Base-by-base conservation (phyloP, 805 yeast genomes). In the Saccharomycopsis sp. region DNA sequence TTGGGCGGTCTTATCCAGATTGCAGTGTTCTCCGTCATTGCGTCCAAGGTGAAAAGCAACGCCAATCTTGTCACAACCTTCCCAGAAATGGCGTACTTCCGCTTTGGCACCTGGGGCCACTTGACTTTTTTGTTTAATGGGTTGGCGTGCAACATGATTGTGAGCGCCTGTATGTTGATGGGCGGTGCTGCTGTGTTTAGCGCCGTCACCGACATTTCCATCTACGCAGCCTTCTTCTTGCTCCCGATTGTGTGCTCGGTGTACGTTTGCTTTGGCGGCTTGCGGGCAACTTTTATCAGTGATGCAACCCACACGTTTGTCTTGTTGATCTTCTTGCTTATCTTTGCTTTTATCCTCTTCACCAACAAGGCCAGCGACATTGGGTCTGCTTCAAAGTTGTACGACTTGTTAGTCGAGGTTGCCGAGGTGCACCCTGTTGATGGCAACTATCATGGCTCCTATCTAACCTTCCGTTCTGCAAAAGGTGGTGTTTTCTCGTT, bases 241-340 rank as follows among this genome's bases (percentile, higher is more conserved):
- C 50, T 69, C 7, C 73, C 75, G 4, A 49, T 69, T 22, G 71
- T 71, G n/a, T 73, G 71, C 35, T 59, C 69, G 38, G 53, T 70
- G 13, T 72, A 71, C 50, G 71, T 74, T 3, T 59, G 64, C 20
- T 61, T 69, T 30, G 77, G 76, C 38, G 77, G 77, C 6, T 53
- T 71, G 22, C 65, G 69, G 48, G 71, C 75, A 9, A 71, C 77
- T 2, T 70, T 71, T 46, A 57, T 71, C 30, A 64, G 76, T 10
- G 77, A 72, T 52, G 71, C 70, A 52, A 59, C 64, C 13, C 75
- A 70, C 52, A 68, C 73, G 2, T 64, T 68, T 34, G 62, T 69
- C 40, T 56, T 69, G 33, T 58, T 63, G 44, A 55, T 62, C 21
- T 60, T 69, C 38, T 51, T 69, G 35, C 48, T 67, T 36, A 51